Conservation (phyloP, 371 early-diverging fungal genomes). For the Rhizopus delemar region DNA sequence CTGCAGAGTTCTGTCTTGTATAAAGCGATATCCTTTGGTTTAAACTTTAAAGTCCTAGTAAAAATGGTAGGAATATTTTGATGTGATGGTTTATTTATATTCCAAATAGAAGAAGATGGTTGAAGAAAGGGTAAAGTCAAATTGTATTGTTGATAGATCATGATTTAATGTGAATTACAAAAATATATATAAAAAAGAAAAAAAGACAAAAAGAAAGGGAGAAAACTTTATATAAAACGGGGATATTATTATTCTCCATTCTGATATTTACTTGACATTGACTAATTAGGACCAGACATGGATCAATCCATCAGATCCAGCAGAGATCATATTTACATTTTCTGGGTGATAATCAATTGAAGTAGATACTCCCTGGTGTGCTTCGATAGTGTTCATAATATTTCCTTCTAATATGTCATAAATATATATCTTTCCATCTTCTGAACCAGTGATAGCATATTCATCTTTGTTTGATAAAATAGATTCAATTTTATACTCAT, state of each 20-base stretch:
- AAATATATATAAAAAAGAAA: too few relatives aligned
- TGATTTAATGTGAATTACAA: too few relatives aligned
- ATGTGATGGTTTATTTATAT: too few relatives aligned
- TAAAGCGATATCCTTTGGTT: constrained; percentile 61
- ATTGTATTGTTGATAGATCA: too few relatives aligned
- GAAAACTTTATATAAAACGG: too few relatives aligned
- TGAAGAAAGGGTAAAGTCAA: too few relatives aligned
- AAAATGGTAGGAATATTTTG: too few relatives aligned
- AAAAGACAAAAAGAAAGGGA: too few relatives aligned
- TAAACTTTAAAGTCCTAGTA: constrained; percentile 5
- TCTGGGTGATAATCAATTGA: constrained; percentile 51
- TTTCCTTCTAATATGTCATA: constrained; percentile 82
- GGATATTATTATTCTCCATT: too few relatives aligned
- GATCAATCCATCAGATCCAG: constrained; percentile 59
- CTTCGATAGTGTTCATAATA: constrained; percentile 18
- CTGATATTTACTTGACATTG: neutral
- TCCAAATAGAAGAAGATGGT: too few relatives aligned
- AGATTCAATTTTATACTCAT: constrained; percentile 72
- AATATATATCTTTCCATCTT: constrained; percentile 82
- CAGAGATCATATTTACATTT: constrained; percentile 49
- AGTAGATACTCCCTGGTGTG: constrained; percentile 41
- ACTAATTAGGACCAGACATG: constrained; percentile 43
- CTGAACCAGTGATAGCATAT: constrained; percentile 84
- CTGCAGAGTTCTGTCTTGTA: constrained; percentile 98
- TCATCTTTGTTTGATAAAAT: constrained; percentile 72